Base-by-base conservation (phyloP, 169 alveolate genomes). In the Eimeria maxima region DNA sequence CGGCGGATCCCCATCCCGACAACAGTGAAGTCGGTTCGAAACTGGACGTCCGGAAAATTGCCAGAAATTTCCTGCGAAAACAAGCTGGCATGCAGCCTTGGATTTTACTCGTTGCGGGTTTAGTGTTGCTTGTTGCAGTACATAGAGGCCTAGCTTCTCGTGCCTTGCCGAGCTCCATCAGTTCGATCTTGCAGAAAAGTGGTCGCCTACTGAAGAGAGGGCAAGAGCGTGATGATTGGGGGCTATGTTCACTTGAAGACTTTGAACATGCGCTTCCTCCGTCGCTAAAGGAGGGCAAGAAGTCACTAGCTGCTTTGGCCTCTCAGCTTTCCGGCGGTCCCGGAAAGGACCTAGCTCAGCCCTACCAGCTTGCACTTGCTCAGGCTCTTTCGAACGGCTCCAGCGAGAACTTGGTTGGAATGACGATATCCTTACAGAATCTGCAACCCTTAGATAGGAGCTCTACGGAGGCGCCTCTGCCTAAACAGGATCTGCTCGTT, bases 241-340 rank as follows among this genome's bases (percentile, higher is more conserved):
- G 91, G 24, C 16, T 50, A 3, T 76, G 55, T n/a, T 13, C 76
- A 14, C 50, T 83, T n/a, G 73, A 81, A 27, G 7, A 81, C 4
- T 81, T 81, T 81, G 91, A 83, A 55, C 47, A 83, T 24, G 29
- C 91, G 6, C 74, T 83, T 11, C 10, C 91, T 24, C 76, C 57
- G 14, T 10, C 10, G 71, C 50, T 55, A 2, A 47, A 29, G 50
- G 33, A 60, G 6, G 73, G 55, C 74, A 83, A 83, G 29, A 65
- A 55, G 29, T 69, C 33, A 5, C n/a, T 83, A 4, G 91, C 91
- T 55, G 20, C 57, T 22, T 55, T 45, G 86, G 16, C 14, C 86
- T 76, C 29, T 22, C 38, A 0, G 38, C 38, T 1, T 1, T 5
- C 38, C 8, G 29, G 20, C 38, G 86, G 22, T 4, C 4, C 8